Percentiles rank a stretch among this genome's conserved stretches.
Conservation (phyloP, 2,329 filamentous ascomycete genomes). For the Colletotrichum australisinense region DNA sequence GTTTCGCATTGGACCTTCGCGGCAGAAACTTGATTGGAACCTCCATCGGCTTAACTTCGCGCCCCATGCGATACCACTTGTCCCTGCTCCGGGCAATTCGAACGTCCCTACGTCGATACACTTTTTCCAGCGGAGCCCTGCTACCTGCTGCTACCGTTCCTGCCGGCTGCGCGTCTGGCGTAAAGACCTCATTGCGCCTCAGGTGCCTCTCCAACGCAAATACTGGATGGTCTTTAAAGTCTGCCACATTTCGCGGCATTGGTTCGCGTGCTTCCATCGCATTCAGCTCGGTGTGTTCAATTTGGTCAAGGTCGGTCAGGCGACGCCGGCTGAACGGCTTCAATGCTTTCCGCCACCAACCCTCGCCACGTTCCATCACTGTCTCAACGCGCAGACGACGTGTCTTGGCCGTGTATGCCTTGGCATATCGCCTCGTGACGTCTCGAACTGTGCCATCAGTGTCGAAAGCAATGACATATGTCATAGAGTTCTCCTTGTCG, state of each 20-base stretch:
- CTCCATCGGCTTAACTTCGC: constrained; percentile 81
- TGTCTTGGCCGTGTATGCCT: constrained; percentile 92
- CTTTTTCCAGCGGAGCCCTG: constrained; percentile 74
- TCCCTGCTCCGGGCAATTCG: constrained; percentile 81
- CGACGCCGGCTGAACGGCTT: constrained; percentile 56
- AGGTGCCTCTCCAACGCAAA: constrained; percentile 90
- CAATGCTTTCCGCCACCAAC: constrained; percentile 67
- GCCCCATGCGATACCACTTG: constrained; percentile 90
- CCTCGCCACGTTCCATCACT: constrained; percentile 57
- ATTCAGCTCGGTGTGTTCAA: constrained; percentile 83
- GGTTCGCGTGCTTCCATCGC: constrained; percentile 79
- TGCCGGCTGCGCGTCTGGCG: constrained; percentile 74
- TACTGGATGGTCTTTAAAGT: constrained; percentile 88
- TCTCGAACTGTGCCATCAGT: constrained; percentile 82
- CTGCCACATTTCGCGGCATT: constrained; percentile 86
- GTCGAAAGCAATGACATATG: constrained; percentile 88
- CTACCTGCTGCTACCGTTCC: constrained; percentile 82
- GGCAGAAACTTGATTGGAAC: constrained; percentile 83
- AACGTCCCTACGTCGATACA: constrained; percentile 87
- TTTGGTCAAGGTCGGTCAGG: constrained; percentile 77
- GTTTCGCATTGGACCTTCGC: constrained; percentile 52
- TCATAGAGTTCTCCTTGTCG: constrained; percentile 80
- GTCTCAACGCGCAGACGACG: constrained; percentile 82
- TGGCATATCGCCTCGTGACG: constrained; percentile 88
- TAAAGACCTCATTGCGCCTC: constrained; percentile 83